phyloP scores from a whole-genome alignment of 1,139 yeast genomes.

The Kurtzmaniella quercitrusa region DNA sequence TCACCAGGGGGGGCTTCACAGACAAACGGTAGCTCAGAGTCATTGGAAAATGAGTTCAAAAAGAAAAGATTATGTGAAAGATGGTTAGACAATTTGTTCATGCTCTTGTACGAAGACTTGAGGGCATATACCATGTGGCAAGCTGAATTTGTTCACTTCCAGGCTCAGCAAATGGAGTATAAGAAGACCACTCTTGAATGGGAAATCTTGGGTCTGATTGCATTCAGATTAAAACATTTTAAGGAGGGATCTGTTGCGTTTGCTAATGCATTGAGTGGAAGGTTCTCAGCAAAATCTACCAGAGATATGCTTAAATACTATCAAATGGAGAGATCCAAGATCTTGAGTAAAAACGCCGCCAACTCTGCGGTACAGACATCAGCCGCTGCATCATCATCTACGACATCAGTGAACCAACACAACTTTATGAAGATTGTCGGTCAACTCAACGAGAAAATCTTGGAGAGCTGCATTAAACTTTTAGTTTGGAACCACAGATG shows the following conservation, averaged over 20 bases:
- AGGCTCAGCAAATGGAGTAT: conserved; percentile 68
- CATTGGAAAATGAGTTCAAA: conserved; percentile 45
- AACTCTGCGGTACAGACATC: conserved; percentile 14
- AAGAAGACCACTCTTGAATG: conserved; percentile 86
- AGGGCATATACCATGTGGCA: conserved; percentile 89
- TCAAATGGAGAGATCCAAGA: conserved; percentile 41
- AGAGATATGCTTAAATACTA: conserved; percentile 71
- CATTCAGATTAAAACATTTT: conserved; percentile 72
- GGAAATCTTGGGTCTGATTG: conserved; percentile 85
- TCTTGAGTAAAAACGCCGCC: conserved; percentile 27
- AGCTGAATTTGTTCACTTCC: conserved; percentile 65
- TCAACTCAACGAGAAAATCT: conserved; percentile 55
- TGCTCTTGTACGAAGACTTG: conserved; percentile 84
- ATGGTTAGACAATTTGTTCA: conserved; percentile 88
- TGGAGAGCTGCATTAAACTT: conserved; percentile 70
- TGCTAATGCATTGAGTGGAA: conserved; percentile 70
- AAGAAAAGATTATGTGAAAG: conserved; percentile 86
- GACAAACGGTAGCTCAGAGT: conserved; percentile 12
- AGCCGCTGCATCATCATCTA: conserved; percentile 7
- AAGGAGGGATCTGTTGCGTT: conserved; percentile 82
- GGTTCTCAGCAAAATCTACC: conserved; percentile 78
- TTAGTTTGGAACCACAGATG: conserved; percentile 96
- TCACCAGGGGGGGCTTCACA: conserved; percentile 23
- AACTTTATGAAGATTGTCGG: conserved; percentile 41
- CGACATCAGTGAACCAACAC: conserved; percentile 18